Evolutionary conservation across 441 rosid species (phyloP).

Genomic region (Mallotus repandus): DNA sequence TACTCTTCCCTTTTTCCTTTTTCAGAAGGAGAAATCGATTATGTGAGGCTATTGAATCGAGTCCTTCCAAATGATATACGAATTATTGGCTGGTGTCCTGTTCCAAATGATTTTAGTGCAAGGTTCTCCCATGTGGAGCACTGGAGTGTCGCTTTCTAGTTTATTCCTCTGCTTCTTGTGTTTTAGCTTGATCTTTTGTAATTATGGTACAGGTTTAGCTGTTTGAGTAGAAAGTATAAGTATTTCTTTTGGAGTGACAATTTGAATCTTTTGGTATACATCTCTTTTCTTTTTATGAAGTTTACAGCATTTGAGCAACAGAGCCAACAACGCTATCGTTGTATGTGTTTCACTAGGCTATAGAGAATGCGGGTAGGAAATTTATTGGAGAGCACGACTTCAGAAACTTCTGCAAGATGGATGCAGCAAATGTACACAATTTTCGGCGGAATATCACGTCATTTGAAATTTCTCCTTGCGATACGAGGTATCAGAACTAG

Average conservation of each 20-base stretch:
- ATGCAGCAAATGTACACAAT: slow-evolving; percentile 80
- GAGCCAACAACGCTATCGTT: slow-evolving; percentile 18
- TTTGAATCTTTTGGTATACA: slow-evolving; percentile 58
- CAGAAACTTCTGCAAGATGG: slow-evolving; percentile 96
- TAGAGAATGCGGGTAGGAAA: slow-evolving; percentile 80
- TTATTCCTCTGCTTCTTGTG: not conserved
- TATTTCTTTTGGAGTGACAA: slow-evolving; percentile 76
- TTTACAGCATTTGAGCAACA: not conserved
- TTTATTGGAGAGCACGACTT: slow-evolving; percentile 88
- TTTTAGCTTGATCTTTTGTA: slow-evolving; percentile 12
- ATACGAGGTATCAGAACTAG: slow-evolving; percentile 49
- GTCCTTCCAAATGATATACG: slow-evolving; percentile 88
- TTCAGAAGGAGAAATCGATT: slow-evolving; percentile 75
- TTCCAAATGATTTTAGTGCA: slow-evolving; percentile 80
- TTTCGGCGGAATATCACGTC: slow-evolving; percentile 59
- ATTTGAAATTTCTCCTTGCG: slow-evolving; percentile 60
- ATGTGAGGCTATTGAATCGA: slow-evolving; percentile 81
- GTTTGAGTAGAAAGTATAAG: slow-evolving; percentile 76
- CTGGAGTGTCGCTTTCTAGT: not conserved
- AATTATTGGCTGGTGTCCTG: slow-evolving; percentile 88
- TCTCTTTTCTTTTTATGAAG: slow-evolving; percentile 15
- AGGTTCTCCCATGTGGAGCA: slow-evolving; percentile 46
- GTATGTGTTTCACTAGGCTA: slow-evolving; percentile 46
- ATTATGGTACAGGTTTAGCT: slow-evolving; percentile 67
- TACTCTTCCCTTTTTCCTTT: slow-evolving; percentile 24